Percentiles rank a stretch among this genome's conserved stretches.
Evolutionary conservation across 2,329 filamentous ascomycete genomes (phyloP).

Genomic region (Paraconiothyrium sp.): DNA sequence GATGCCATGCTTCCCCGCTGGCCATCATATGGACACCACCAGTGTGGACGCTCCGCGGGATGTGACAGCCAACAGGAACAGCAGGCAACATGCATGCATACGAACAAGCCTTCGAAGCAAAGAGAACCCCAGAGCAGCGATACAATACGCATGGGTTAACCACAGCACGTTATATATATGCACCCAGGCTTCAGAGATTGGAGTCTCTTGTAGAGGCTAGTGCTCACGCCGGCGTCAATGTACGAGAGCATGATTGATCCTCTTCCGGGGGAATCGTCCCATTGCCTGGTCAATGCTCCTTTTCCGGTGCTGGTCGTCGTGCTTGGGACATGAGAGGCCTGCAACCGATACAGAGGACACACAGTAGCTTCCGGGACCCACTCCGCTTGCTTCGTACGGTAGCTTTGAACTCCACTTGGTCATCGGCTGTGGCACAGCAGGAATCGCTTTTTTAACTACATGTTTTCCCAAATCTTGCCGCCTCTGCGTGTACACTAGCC

Average conservation of each 20-base stretch:
- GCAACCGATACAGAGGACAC: slow-evolving; percentile 33
- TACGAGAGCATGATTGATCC: slow-evolving; percentile 41
- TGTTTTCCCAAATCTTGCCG: slow-evolving; percentile 38
- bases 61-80: slow-evolving; percentile 36
- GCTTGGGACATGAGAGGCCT: slow-evolving; percentile 43
- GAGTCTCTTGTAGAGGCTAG: slow-evolving; percentile 39
- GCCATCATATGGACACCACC: slow-evolving; percentile 36
- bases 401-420: slow-evolving; percentile 38
- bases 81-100: slow-evolving; percentile 23
- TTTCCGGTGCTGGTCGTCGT: slow-evolving; percentile 38
- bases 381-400: slow-evolving; percentile 31
- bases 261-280: slow-evolving; percentile 32
- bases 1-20: slow-evolving; percentile 37
- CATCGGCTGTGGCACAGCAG: slow-evolving; percentile 30
- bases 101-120: slow-evolving; percentile 17
- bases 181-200: slow-evolving; percentile 36
- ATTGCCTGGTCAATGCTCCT: slow-evolving; percentile 39
- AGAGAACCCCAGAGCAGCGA: slow-evolving; percentile 29
- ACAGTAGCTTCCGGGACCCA: slow-evolving; percentile 38
- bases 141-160: slow-evolving; percentile 30
- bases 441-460: slow-evolving; percentile 43
- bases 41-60: slow-evolving; percentile 24
- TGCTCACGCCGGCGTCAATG: slow-evolving; percentile 42
- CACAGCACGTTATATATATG: slow-evolving; percentile 34
- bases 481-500: slow-evolving; percentile 41